Conservation (phyloP, 345 rosid species). For the Fremontodendron californicum region DNA sequence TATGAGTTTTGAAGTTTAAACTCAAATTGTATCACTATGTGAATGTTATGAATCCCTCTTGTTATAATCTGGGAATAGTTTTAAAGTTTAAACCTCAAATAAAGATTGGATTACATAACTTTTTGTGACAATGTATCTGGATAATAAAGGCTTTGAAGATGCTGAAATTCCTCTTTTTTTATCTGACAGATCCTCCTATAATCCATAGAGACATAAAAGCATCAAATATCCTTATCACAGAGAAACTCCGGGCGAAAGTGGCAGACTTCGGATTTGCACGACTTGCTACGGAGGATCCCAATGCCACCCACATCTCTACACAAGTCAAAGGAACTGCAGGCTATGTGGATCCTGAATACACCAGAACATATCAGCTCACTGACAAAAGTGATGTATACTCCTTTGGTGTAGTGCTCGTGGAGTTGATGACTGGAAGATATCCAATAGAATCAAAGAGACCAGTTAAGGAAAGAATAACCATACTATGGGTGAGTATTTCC, state of each 20-base stretch:
- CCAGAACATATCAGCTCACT: conserved; percentile 59
- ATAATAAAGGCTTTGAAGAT: background rate
- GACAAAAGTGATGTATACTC: conserved; percentile 76
- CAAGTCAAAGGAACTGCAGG: conserved; percentile 67
- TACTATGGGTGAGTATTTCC: conserved; percentile 51
- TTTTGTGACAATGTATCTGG: background rate
- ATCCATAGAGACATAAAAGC: conserved; percentile 94
- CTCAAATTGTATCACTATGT: background rate
- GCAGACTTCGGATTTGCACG: conserved; percentile 93
- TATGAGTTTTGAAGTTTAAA: conserved; percentile 3
- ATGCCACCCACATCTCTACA: conserved; percentile 61
- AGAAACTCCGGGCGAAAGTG: conserved; percentile 85
- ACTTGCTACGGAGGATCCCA: conserved; percentile 45
- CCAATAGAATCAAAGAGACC: conserved; percentile 53
- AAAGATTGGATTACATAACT: background rate
- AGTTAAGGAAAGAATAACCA: conserved; percentile 39
- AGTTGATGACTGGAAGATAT: conserved; percentile 57
- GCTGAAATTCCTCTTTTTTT: conserved; percentile 17
- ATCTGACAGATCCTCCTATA: conserved; percentile 67
- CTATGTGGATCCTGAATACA: conserved; percentile 63
- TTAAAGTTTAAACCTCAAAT: too few relatives aligned
- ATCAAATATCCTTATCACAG: conserved; percentile 68
- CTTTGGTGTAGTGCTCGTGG: conserved; percentile 67
- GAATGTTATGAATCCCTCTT: background rate
- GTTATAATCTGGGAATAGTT: background rate